A percentile compares a stretch with the other conserved stretches of the same genome.
These are phyloP conservation scores for Ustilago loliicola DNA, from an alignment of 1,284 basidiomycete species.

Conservation along the genomic window DNA sequence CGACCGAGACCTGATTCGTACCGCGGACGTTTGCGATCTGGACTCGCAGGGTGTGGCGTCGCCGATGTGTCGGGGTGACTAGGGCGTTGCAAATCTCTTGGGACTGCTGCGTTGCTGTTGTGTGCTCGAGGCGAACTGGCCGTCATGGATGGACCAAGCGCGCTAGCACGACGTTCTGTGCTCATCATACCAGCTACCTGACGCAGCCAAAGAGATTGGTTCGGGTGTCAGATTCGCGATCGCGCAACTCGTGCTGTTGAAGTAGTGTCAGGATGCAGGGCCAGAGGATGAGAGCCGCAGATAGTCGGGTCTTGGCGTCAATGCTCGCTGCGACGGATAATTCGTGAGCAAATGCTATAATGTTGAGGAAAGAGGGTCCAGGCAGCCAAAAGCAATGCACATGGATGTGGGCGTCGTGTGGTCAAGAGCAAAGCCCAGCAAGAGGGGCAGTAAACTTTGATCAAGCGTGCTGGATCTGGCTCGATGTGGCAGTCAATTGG, in stretches of 20 bases:
- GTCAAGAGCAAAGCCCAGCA: background rate
- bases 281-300: background rate
- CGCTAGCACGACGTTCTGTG: conserved; percentile 50
- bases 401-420: background rate
- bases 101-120: conserved; percentile 20
- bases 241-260: background rate
- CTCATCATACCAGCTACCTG: conserved; percentile 46
- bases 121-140: conserved; percentile 35
- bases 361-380: background rate
- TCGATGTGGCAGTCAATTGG: background rate
- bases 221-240: background rate
- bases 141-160: conserved; percentile 25
- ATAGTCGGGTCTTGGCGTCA: background rate
- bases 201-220: background rate
- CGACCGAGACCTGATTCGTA: conserved; percentile 26
- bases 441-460: background rate
- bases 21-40: conserved; percentile 42
- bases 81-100: conserved; percentile 30
- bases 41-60: conserved; percentile 23
- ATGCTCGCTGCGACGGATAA: background rate
- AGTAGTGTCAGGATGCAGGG: background rate
- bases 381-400: background rate
- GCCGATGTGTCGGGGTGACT: conserved; percentile 12
- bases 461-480: background rate
- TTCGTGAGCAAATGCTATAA: background rate